Conservation (phyloP, 208 protist genomes). For the Trichomonas vaginalis region DNA sequence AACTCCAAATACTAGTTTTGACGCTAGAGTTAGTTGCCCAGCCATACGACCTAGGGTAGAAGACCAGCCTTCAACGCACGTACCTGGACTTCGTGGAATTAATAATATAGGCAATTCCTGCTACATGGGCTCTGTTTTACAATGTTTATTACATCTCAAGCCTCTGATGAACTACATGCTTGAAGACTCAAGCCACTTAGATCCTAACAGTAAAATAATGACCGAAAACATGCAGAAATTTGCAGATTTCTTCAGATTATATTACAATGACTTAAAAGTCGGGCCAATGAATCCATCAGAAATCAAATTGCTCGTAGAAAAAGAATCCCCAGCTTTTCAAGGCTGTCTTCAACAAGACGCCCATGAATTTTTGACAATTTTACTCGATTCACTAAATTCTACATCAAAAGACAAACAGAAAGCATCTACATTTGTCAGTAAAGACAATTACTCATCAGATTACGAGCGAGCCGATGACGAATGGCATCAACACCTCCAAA, state of each 20-base stretch:
- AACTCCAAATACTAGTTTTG: not conserved
- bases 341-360: conserved; percentile 32
- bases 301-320: not conserved
- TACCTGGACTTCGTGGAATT: not conserved
- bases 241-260: not conserved
- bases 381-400: conserved; percentile 40
- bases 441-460: conserved; percentile 17
- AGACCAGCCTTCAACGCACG: not conserved
- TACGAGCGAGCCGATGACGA: conserved; percentile 25
- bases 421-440: conserved; percentile 22
- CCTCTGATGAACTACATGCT: conserved; percentile 41
- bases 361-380: conserved; percentile 48
- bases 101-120: not conserved
- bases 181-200: not conserved
- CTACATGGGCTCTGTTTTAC: conserved; percentile 49
- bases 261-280: not conserved
- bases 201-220: not conserved
- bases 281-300: not conserved
- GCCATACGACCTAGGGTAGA: not conserved
- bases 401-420: conserved; percentile 29
- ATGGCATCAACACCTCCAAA: conserved; percentile 27
- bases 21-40: not conserved
- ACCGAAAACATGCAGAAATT: not conserved
- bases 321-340: not conserved
- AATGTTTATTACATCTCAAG: conserved; percentile 65